Conservation (phyloP, 2,329 filamentous ascomycete genomes). For the Magnaporthales sp. region DNA sequence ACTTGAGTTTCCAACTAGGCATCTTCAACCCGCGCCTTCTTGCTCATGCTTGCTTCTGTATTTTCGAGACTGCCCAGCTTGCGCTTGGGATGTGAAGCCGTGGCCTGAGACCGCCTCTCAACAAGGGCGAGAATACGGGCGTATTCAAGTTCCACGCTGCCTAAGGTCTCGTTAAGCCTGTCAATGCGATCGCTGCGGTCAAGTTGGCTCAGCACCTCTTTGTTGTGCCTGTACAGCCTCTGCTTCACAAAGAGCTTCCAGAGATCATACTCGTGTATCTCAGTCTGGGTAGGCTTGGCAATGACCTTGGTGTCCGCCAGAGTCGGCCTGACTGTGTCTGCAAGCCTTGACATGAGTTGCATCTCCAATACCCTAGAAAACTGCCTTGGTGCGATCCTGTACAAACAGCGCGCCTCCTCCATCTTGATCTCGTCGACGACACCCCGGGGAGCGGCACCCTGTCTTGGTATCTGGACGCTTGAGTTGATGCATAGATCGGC, state of each 20-base stretch:
- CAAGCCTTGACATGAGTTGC: slow-evolving; percentile 56
- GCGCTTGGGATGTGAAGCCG: slow-evolving; percentile 32
- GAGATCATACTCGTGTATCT: slow-evolving; percentile 56
- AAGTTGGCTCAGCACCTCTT: slow-evolving; percentile 60
- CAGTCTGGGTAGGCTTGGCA: slow-evolving; percentile 36
- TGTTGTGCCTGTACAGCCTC: slow-evolving; percentile 67
- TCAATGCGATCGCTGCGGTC: slow-evolving; percentile 60
- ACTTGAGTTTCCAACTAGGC: slow-evolving; percentile 1
- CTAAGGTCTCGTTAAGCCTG: slow-evolving; percentile 62
- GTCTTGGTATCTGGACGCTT: slow-evolving; percentile 36
- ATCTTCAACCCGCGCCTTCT: slow-evolving; percentile 34
- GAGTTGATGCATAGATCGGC: slow-evolving; percentile 45
- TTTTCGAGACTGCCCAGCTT: slow-evolving; percentile 24
- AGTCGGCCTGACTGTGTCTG: slow-evolving; percentile 45
- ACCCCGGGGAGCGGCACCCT: slow-evolving; percentile 34
- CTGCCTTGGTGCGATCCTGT: slow-evolving; percentile 70
- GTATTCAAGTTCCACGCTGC: slow-evolving; percentile 64
- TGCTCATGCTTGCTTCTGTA: slow-evolving; percentile 20
- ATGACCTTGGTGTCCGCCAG: slow-evolving; percentile 31
- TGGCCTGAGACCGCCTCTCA: slow-evolving; percentile 24
- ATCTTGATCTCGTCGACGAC: slow-evolving; percentile 51
- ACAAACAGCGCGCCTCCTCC: slow-evolving; percentile 46
- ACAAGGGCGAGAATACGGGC: slow-evolving; percentile 48
- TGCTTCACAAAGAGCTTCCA: slow-evolving; percentile 74
- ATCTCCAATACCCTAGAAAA: slow-evolving; percentile 69